phyloP scores from a whole-genome alignment of 352 stramenopile genomes.

The Globisporangium recalcitrans region DNA sequence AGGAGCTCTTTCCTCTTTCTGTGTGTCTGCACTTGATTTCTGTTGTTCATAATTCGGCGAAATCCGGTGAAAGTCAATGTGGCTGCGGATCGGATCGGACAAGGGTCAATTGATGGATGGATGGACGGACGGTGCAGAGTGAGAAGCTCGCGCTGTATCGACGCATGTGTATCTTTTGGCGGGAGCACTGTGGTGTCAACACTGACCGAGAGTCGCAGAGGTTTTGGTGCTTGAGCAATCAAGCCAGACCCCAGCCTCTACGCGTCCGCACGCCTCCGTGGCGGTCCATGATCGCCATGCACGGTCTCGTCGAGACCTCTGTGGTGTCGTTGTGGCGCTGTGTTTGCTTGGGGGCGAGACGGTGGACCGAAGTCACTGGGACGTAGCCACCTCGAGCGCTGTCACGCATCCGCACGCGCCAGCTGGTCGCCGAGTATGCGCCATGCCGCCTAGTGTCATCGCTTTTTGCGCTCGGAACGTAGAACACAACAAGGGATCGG shows the following conservation, averaged over 20 bases:
- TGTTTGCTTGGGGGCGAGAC: not conserved
- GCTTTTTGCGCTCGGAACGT: not conserved
- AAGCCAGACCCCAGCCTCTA: not conserved
- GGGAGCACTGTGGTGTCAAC: not conserved
- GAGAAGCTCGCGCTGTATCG: not conserved
- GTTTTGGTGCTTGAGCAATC: not conserved
- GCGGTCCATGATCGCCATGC: not conserved
- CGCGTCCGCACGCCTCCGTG: not conserved
- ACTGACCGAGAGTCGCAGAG: not conserved
- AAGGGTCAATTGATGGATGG: not conserved
- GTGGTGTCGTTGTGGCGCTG: not conserved
- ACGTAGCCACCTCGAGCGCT: conserved; percentile 3
- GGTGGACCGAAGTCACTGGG: conserved; percentile 4
- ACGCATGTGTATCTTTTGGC: not conserved
- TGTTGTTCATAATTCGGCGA: not conserved
- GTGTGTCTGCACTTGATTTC: conserved; percentile 6
- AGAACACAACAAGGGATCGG: not conserved
- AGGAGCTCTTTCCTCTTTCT: not conserved
- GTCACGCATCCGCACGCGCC: not conserved
- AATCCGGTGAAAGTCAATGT: conserved; percentile 8
- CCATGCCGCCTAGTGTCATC: conserved; percentile 13
- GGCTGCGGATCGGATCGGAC: not conserved
- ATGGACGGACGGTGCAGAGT: not conserved
- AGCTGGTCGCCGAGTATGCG: conserved; percentile 9
- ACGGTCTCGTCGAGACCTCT: not conserved